phyloP scores from a whole-genome alignment of 2,329 filamentous ascomycete genomes.

The Rhynchosporium secalis region DNA sequence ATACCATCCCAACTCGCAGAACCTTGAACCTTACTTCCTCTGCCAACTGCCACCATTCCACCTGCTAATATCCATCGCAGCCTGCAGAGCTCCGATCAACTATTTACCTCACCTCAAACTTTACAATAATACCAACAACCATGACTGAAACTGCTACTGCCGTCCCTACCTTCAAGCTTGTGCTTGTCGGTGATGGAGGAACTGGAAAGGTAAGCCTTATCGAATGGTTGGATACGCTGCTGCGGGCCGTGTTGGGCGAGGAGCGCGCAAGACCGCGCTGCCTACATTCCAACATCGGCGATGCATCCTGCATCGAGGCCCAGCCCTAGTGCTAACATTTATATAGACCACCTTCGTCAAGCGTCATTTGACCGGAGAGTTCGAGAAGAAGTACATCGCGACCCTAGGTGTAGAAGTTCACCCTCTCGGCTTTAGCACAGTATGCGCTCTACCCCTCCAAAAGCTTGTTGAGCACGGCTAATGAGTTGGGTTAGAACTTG shows the following conservation, averaged over 20 bases:
- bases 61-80: conserved; percentile 35
- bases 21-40: neutral
- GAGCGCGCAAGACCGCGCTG: conserved; percentile 18
- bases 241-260: conserved; percentile 18
- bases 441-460: conserved; percentile 55
- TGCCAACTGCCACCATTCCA: neutral
- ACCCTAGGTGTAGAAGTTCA: conserved; percentile 99
- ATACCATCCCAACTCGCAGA: neutral
- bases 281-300: conserved; percentile 29
- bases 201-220: conserved; percentile 84
- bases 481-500: conserved; percentile 65
- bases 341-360: conserved; percentile 98
- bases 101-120: conserved; percentile 27
- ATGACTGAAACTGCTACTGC: conserved; percentile 63
- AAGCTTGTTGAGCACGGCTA: conserved; percentile 7
- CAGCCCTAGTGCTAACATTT: conserved; percentile 28
- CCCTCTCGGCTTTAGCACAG: conserved; percentile 95
- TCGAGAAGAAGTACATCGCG: conserved; percentile 99
- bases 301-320: conserved; percentile 27
- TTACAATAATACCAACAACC: conserved; percentile 37
- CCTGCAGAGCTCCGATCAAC: conserved; percentile 22
- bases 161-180: conserved; percentile 95
- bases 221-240: conserved; percentile 14
- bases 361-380: conserved; percentile 99
- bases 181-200: conserved; percentile 98